Evolutionary conservation across 768 basidiomycete genomes (phyloP).

Genomic region (Cyathus striatus): DNA sequence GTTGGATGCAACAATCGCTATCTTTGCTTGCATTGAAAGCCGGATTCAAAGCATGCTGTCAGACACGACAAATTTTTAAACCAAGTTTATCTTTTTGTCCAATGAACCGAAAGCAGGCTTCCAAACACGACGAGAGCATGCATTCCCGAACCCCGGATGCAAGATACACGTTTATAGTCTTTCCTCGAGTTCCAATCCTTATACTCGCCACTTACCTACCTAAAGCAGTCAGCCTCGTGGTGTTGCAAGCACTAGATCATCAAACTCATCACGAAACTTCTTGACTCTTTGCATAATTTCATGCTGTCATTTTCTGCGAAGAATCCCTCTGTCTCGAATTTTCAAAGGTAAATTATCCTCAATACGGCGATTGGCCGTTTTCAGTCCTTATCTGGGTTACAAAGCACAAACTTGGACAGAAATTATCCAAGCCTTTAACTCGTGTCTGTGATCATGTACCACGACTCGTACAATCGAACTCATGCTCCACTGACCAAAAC

Average conservation of each 20-base stretch:
- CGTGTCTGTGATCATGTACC: conserved; percentile 69
- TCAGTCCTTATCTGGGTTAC: conserved; percentile 17
- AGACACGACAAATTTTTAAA: conserved; percentile 7
- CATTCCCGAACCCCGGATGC: conserved; percentile 63
- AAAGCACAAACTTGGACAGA: conserved; percentile 9
- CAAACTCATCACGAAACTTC: conserved; percentile 19
- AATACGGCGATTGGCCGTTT: conserved; percentile 18
- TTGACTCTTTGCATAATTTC: conserved; percentile 22
- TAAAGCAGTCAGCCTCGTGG: conserved; percentile 45
- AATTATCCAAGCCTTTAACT: conserved; percentile 40
- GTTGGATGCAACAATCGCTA: too few relatives aligned
- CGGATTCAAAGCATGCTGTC: not conserved
- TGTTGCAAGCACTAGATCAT: conserved; percentile 17
- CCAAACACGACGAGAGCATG: conserved; percentile 64
- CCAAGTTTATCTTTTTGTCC: conserved; percentile 50
- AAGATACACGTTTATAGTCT: conserved; percentile 56
- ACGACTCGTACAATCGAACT: conserved; percentile 53
- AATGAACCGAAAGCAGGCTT: conserved; percentile 53
- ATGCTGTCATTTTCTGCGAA: conserved; percentile 13
- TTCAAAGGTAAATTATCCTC: conserved; percentile 9
- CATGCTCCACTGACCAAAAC: conserved; percentile 69
- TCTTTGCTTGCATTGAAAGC: conserved; percentile 1
- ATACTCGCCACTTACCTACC: conserved; percentile 50
- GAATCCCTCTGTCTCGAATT: conserved; percentile 14
- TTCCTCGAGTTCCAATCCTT: conserved; percentile 38